Percentiles rank a stretch among this genome's conserved stretches.
Evolutionary conservation across 2,329 filamentous ascomycete species (phyloP).

Genomic region (Tetracladium maxilliforme): DNA sequence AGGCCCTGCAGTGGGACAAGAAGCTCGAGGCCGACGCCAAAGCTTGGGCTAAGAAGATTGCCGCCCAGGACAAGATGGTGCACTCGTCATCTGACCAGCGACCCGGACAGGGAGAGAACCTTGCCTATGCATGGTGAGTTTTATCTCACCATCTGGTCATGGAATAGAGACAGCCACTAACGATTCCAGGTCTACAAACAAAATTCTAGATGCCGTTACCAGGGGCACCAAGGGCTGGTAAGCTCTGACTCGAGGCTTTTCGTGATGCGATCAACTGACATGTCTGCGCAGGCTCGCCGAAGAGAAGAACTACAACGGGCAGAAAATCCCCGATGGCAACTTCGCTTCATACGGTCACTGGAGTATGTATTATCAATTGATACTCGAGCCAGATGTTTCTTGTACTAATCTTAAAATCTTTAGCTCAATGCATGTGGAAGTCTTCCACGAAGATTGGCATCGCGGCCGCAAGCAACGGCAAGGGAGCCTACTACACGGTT

Average conservation of each 20-base stretch:
- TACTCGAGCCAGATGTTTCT: constrained; percentile 3
- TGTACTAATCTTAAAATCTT: not conserved
- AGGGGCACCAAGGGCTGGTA: too few relatives aligned
- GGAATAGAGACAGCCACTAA: too few relatives aligned
- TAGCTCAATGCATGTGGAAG: constrained; percentile 16
- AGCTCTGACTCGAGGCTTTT: too few relatives aligned
- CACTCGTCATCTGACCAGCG: constrained; percentile 13
- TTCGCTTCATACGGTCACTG: too few relatives aligned
- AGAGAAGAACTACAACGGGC: too few relatives aligned
- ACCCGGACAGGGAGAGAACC: constrained; percentile 18
- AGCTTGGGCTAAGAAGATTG: constrained; percentile 14
- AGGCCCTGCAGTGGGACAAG: constrained; percentile 13
- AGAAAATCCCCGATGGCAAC: too few relatives aligned
- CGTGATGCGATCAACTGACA: too few relatives aligned
- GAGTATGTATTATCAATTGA: constrained; percentile 10
- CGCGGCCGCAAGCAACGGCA: constrained; percentile 10
- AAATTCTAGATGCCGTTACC: too few relatives aligned
- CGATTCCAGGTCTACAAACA: too few relatives aligned
- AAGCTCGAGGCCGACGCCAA: constrained; percentile 12
- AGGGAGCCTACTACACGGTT: constrained; percentile 16
- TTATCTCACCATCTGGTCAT: constrained; percentile 10
- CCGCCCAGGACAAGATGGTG: constrained; percentile 11
- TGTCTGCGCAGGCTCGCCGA: too few relatives aligned
- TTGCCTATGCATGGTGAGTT: constrained; percentile 16
- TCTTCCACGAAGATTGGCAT: constrained; percentile 16